Conservation (phyloP, 139 green algal species). For the Tetraselmis striata region DNA sequence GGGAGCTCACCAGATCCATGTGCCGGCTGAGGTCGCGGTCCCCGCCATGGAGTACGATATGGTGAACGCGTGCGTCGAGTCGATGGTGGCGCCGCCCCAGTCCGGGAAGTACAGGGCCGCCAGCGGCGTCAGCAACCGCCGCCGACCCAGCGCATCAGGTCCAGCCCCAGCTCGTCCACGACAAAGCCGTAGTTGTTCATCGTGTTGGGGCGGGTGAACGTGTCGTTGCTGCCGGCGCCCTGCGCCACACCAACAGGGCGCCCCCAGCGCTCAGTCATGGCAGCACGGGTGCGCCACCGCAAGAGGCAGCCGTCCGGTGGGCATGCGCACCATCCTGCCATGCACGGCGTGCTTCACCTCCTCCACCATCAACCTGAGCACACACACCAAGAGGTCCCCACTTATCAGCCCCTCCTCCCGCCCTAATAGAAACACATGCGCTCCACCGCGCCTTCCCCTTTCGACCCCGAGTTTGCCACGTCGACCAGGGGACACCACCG, state of each 20-base stretch:
- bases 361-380: not conserved
- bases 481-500: too few species aligned
- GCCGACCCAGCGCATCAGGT: not conserved
- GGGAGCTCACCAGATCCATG: not conserved
- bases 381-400: too few species aligned
- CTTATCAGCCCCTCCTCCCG: too few species aligned
- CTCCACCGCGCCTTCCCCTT: too few species aligned
- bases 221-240: not conserved
- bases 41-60: not conserved
- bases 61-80: not conserved
- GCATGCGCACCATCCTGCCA: not conserved
- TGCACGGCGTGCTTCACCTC: not conserved
- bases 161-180: not conserved
- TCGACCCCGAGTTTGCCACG: too few species aligned
- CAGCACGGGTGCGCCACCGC: too few species aligned
- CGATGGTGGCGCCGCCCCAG: not conserved
- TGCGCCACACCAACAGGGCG: too few species aligned
- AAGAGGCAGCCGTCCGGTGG: too few species aligned
- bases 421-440: too few species aligned
- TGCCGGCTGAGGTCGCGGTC: not conserved
- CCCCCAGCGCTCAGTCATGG: too few species aligned
- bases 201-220: not conserved
- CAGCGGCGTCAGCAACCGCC: not conserved
- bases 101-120: not conserved
- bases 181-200: not conserved